Base-by-base conservation (phyloP, 2,329 filamentous ascomycete species). In the Alternaria brassicicola region DNA sequence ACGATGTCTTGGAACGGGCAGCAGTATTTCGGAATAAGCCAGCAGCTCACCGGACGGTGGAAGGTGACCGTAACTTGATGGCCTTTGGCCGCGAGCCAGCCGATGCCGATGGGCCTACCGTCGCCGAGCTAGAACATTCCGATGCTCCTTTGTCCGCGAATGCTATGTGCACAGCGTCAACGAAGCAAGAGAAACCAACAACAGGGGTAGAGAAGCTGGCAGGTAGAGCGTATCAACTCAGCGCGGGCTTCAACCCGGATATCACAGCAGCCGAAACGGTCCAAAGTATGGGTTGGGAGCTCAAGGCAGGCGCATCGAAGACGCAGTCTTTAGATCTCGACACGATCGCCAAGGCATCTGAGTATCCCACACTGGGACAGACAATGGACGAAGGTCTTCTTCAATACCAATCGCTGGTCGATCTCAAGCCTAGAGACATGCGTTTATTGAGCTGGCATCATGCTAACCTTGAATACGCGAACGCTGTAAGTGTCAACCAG, bases 381-480 rank as follows among this genome's bases (percentile, higher is more conserved):
- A 90, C 96, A 2, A 90, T 98, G 81, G 92, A 99, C 70, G 88
- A 93, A 64, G 92, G 93, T n/a, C 88, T 99, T 59, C 85, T 85
- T 17, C 93, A 98, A 75, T 99, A 97, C 74, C 89, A 91, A 70
- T 83, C 85, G 30, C 85, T 99, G 47, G 84, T 98, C 26, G 89
- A 96, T 57, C 80, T 99, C 51, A 91, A 88, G 13, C 86, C 93
- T 1, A 91, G 92, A 72, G 95, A 99, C 71, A 89, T 96, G 77
- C 87, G 95, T 43, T 82, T 99, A 15, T 85, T 98, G 71, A 99
- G 97, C 72, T 99, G 95, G 95, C 96, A 99, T 77, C 90, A 97
- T 76, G 96, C 96, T 64, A 99, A 99, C 73, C 84, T 99, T 13
- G 95, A 99, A 77, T 99, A 99, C 74, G 96, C 94, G 62, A 99